A percentile compares a stretch with the other conserved stretches of the same genome.
Conservation (phyloP, 805 yeast genomes). For the Teunomyces stri region DNA sequence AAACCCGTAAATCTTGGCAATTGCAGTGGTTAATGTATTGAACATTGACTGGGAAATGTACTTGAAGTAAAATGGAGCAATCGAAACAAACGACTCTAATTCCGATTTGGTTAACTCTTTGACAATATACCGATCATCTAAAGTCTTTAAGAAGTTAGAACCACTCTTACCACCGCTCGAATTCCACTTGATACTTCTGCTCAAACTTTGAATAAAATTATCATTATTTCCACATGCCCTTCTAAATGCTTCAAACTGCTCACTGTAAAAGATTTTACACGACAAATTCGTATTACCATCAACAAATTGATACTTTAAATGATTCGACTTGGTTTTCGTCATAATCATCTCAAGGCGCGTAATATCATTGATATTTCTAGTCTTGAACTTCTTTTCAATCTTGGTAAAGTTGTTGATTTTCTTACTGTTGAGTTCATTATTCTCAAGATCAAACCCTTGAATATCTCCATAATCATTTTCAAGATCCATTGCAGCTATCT, state of each 20-base stretch:
- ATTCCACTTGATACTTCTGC: conserved; percentile 94
- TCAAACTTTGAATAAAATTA: conserved; percentile 80
- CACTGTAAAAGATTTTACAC: conserved; percentile 92
- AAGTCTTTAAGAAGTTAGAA: conserved; percentile 85
- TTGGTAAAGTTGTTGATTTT: conserved; percentile 38
- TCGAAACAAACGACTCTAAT: conserved; percentile 87
- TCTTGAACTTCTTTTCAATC: conserved; percentile 41
- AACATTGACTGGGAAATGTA: conserved; percentile 93
- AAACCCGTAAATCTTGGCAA: conserved; percentile 93
- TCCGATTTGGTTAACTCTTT: conserved; percentile 88
- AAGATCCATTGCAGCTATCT: conserved; percentile 43
- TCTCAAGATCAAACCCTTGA: conserved; percentile 19
- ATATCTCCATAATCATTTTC: conserved; percentile 15
- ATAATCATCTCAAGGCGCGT: conserved; percentile 60
- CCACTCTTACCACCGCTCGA: conserved; percentile 97
- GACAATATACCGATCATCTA: conserved; percentile 84
- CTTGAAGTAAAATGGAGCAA: conserved; percentile 95
- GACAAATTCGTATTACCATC: conserved; percentile 78
- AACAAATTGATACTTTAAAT: conserved; percentile 86
- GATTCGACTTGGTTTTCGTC: conserved; percentile 83
- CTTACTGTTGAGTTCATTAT: conserved; percentile 29
- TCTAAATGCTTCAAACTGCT: conserved; percentile 93
- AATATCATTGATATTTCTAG: conserved; percentile 19
- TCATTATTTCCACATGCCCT: conserved; percentile 75
- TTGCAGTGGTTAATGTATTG: conserved; percentile 90